These are phyloP conservation scores for Fusarium tanahbumbuense DNA, from an alignment of 2,329 filamentous ascomycete species.

Conservation along the genomic window DNA sequence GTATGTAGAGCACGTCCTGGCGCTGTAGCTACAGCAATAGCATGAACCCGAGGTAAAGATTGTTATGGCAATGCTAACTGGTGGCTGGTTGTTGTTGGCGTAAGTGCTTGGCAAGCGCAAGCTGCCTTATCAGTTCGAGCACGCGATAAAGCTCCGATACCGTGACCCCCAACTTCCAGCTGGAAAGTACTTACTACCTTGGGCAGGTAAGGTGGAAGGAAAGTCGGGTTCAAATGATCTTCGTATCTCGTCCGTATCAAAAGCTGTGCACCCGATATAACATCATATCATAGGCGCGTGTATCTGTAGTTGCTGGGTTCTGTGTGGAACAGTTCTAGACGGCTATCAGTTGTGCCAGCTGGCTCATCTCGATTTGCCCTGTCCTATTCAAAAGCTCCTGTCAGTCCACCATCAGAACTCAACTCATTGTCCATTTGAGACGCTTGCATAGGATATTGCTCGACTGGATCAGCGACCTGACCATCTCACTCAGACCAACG, in stretches of 20 bases:
- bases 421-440: conserved; percentile 19
- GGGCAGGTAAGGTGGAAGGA: conserved; percentile 10
- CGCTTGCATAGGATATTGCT: conserved; percentile 31
- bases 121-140: conserved; percentile 35
- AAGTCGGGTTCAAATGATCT: conserved; percentile 2
- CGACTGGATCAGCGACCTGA: conserved; percentile 29
- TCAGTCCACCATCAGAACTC: conserved; percentile 26
- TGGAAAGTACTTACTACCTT: conserved; percentile 19
- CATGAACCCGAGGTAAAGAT: conserved; percentile 9
- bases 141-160: conserved; percentile 28
- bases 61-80: conserved; percentile 19
- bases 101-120: neutral
- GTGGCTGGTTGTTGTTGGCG: conserved; percentile 16
- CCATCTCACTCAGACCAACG: conserved; percentile 23
- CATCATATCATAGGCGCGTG: conserved; percentile 31
- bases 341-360: conserved; percentile 39
- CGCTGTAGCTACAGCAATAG: neutral
- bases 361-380: conserved; percentile 40
- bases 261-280: conserved; percentile 18
- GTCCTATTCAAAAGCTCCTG: conserved; percentile 19
- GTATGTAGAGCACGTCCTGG: neutral
- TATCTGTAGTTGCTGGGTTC: conserved; percentile 28
- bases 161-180: conserved; percentile 16
- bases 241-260: conserved; percentile 17
- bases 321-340: conserved; percentile 33